Conservation (phyloP, 495 filamentous ascomycete genomes). For the Xylaria intraflava region DNA sequence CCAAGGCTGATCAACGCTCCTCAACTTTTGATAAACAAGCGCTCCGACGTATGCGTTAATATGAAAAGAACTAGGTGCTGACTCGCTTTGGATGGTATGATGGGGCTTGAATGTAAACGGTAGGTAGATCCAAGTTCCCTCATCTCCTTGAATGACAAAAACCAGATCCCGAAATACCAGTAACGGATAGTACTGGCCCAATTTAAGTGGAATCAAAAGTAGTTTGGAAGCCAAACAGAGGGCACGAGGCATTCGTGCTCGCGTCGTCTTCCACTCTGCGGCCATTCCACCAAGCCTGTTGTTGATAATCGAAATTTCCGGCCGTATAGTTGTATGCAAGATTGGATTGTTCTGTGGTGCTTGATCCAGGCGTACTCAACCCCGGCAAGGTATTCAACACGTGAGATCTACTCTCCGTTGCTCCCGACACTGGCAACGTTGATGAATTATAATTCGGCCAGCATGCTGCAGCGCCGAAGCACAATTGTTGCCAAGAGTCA, state of each 20-base stretch:
- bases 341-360: slow-evolving; percentile 3
- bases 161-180: not conserved
- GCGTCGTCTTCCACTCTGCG: not conserved
- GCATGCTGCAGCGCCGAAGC: not conserved
- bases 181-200: not conserved
- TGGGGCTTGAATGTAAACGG: not conserved
- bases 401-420: not conserved
- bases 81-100: not conserved
- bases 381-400: not conserved
- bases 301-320: not conserved
- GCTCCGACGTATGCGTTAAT: not conserved
- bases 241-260: not conserved
- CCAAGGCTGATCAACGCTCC: not conserved
- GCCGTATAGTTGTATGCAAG: not conserved
- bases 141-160: not conserved
- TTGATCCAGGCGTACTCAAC: not conserved
- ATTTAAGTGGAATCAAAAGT: not conserved
- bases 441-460: not conserved
- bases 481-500: slow-evolving; percentile 2
- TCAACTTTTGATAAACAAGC: not conserved
- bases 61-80: not conserved
- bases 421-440: slow-evolving; percentile 1
- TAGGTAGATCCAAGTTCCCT: not conserved
- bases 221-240: not conserved
- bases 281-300: not conserved